Base-by-base conservation (phyloP, 2,329 filamentous ascomycete species). In the Eutypella sp. region DNA sequence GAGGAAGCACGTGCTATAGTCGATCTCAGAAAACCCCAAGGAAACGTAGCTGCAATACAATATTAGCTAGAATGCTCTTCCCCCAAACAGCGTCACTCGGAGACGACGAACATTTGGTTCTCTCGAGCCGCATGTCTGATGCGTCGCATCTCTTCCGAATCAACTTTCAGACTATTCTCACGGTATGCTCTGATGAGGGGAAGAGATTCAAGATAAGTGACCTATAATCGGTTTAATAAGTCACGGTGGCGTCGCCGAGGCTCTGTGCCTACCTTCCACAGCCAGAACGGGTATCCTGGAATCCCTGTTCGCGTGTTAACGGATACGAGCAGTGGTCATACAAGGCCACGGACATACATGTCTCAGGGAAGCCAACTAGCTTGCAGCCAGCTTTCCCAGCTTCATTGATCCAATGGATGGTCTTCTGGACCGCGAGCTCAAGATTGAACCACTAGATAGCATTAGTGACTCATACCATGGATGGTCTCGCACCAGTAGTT, bases 281-380 rank as follows among this genome's bases (percentile, higher is more conserved):
- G 71, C 73, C 73, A 79, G 61, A 76, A 77, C 2, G 75, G 74
- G 55, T 79, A 79, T 16, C 75, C 75, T 8, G 70, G 70, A 36
- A 74, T 72, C 68, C 70, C 65, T 69, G 18, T n/a, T 5, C 9
- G 19, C 13, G n/a, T 22, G 10, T 10, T 39, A 13, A n/a, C 13
- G 11, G 25, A 54, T 19, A 50, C 44, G 20, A 41, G n/a, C n/a
- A n/a, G n/a, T 31, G 10, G n/a, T 16, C n/a, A n/a, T n/a, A n/a
- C n/a, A n/a, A n/a, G 4, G 18, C 34, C 18, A 41, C 2, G 36
- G 18, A 58, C 70, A 58, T 55, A 72, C 74, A 79, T 15, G 74
- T 65, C 60, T 80, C 76, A 1, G 76, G 74, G 55, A 79, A 79
- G 3, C 71, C 75, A 48, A 79, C 66, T 13, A 79, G 62, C 56